Base-by-base conservation (phyloP, 1,284 basidiomycete species). In the Gymnopus androsaceus region DNA sequence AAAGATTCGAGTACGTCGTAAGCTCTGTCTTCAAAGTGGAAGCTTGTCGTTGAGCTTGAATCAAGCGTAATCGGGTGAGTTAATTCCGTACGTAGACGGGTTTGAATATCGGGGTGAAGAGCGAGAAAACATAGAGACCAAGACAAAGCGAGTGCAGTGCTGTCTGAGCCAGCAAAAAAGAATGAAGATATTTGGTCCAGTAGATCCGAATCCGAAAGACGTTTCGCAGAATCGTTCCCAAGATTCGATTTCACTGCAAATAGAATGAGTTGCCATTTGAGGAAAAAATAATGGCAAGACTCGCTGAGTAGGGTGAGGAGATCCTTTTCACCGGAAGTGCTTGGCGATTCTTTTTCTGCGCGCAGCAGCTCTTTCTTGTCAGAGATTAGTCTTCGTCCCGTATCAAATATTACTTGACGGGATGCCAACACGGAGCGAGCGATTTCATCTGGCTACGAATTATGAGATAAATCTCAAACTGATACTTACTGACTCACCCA, bases 41-140 rank as follows among this genome's bases (percentile, higher is more conserved):
- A 31, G 19, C 46, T 42, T 40, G 41, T 27, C 2, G 44, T 23
- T 3, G 36, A 46, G 9, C 25, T 17, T 21, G 40, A 34, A n/a
- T 28, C 23, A 48, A 38, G 40, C 14, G 25, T 28, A 14, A 37
- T 37, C n/a, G 54, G 49, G 19, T 41, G 36, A 15, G 50, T 30
- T 15, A 80, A 59, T 51, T 82, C 79, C 30, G 74, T 66, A 14
- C 79, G 74, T 11, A 83, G 69, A 3, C 72, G 73, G 2, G 48
- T 69, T 64, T 86, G 84, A 9, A 80, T 65, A 3, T 74, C 69
- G 1, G 75, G 76, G 57, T 83, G 62, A 6, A 68, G 67, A 8
- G 84, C 73, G 21, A 87, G 78, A 51, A 76, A 72, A 63, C 82
- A 75, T 1, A 85, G 68, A 50, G 77, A 79, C 80, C 81, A 86